Evolutionary conservation across 2,329 filamentous ascomycete species (phyloP).

Genomic region (Thielaviopsis cerberus): DNA sequence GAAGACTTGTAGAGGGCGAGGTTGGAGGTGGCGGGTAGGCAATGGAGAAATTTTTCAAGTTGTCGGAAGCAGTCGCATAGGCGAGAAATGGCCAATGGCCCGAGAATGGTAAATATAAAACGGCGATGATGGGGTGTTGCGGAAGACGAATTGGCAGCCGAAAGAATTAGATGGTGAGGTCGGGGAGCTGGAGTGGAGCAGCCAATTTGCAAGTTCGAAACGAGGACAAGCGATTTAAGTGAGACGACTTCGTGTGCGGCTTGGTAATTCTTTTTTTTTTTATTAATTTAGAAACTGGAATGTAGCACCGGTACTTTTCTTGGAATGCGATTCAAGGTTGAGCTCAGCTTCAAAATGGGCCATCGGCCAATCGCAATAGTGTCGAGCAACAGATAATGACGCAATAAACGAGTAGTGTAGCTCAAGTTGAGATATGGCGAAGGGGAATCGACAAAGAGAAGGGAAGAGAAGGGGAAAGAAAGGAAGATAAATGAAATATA

Average conservation of each 20-base stretch:
- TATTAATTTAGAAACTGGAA: too few species aligned
- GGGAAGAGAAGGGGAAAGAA: background rate
- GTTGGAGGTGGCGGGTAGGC: background rate
- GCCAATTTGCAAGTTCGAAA: background rate
- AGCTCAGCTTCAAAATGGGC: background rate
- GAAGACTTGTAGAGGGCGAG: background rate
- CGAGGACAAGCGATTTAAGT: background rate
- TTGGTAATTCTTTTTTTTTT: background rate
- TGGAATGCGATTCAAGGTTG: background rate
- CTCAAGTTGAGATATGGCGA: background rate
- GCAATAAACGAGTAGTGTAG: background rate
- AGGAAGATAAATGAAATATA: background rate
- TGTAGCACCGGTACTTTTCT: background rate
- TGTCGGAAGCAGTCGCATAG: background rate
- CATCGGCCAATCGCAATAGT: background rate
- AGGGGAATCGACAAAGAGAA: background rate
- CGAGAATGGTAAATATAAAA: background rate
- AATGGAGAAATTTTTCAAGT: background rate
- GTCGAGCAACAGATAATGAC: background rate
- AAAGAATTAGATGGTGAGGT: background rate
- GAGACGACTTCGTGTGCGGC: background rate
- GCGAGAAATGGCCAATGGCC: background rate
- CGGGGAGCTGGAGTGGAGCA: background rate
- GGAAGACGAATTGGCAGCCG: background rate
- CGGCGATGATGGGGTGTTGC: background rate